Evolutionary conservation across 2,329 filamentous ascomycete genomes (phyloP).

Genomic region (Monilinia fructicola): DNA sequence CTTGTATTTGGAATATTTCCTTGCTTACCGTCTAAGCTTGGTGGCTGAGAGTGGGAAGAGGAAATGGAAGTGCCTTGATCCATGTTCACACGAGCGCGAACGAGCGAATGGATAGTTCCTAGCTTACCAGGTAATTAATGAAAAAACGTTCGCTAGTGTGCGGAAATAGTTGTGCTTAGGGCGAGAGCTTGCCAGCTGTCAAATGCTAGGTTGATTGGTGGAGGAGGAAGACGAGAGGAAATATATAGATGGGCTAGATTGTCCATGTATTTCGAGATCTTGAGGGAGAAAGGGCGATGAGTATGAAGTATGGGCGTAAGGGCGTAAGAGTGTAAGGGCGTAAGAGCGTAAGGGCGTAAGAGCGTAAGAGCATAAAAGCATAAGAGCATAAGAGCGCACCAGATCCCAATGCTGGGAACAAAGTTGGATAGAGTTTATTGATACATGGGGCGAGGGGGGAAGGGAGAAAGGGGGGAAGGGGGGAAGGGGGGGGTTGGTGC

Average conservation of each 20-base stretch:
- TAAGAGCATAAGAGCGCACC: no score
- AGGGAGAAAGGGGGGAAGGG: no score
- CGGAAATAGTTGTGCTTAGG: not conserved
- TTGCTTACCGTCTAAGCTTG: conserved; percentile 14
- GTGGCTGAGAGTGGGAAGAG: conserved; percentile 4
- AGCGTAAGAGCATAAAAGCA: no score
- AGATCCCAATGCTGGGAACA: not conserved
- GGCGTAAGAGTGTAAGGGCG: no score
- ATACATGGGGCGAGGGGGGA: no score
- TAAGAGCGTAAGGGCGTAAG: no score
- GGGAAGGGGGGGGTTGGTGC: no score
- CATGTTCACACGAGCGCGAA: conserved; percentile 5
- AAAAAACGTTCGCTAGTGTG: conserved; percentile 12
- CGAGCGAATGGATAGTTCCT: not conserved
- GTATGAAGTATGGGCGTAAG: no score
- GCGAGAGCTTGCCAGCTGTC: conserved; percentile 11
- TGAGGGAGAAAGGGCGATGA: no score
- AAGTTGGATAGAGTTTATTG: conserved; percentile 9
- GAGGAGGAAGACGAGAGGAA: not conserved
- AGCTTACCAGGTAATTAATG: not conserved
- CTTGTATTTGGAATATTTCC: conserved; percentile 19
- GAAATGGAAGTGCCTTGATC: conserved; percentile 5
- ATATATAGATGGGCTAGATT: not conserved
- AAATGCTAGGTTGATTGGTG: not conserved
- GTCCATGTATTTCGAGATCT: no score